phyloP scores from a whole-genome alignment of 768 basidiomycete genomes.

The Hypsizygus marmoreus region DNA sequence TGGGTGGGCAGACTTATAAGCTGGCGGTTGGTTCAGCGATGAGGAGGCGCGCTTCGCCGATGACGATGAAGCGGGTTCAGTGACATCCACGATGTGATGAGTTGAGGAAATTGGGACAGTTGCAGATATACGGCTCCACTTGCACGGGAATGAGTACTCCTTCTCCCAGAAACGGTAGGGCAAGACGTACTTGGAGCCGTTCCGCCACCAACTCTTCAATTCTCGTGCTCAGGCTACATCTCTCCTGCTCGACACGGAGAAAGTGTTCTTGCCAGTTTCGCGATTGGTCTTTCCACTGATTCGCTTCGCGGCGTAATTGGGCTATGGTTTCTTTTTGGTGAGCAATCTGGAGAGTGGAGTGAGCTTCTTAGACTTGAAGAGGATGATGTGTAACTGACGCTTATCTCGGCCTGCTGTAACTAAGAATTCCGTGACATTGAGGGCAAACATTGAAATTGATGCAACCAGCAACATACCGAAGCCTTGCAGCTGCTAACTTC shows the following conservation, averaged over 20 bases:
- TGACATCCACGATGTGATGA: slow-evolving; percentile 22
- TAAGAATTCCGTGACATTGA: slow-evolving; percentile 24
- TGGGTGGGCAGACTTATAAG: slow-evolving; percentile 27
- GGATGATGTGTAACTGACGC: slow-evolving; percentile 36
- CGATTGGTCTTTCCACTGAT: slow-evolving; percentile 77
- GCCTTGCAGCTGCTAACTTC: slow-evolving; percentile 40
- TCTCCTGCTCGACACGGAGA: slow-evolving; percentile 70
- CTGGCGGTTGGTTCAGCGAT: slow-evolving; percentile 31
- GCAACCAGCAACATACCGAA: slow-evolving; percentile 40
- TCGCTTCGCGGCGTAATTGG: slow-evolving; percentile 63
- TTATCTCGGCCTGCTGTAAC: slow-evolving; percentile 59
- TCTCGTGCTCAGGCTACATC: slow-evolving; percentile 55
- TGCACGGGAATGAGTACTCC: slow-evolving; percentile 6
- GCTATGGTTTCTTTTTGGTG: slow-evolving; percentile 63
- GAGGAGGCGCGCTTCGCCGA: slow-evolving; percentile 29
- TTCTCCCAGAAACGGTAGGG: slow-evolving; percentile 1
- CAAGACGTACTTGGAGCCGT: slow-evolving; percentile 42
- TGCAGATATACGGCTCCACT: slow-evolving; percentile 17
- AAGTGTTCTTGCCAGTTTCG: slow-evolving; percentile 83
- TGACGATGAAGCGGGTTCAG: slow-evolving; percentile 30
- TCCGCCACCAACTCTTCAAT: slow-evolving; percentile 62
- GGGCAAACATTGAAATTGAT: slow-evolving; percentile 6
- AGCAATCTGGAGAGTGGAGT: slow-evolving; percentile 41
- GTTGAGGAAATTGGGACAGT: slow-evolving; percentile 36
- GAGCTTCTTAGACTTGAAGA: background rate